These are phyloP conservation scores for Pythium pyrilobum DNA, from an alignment of 352 stramenopile genomes.

Conservation along the genomic window DNA sequence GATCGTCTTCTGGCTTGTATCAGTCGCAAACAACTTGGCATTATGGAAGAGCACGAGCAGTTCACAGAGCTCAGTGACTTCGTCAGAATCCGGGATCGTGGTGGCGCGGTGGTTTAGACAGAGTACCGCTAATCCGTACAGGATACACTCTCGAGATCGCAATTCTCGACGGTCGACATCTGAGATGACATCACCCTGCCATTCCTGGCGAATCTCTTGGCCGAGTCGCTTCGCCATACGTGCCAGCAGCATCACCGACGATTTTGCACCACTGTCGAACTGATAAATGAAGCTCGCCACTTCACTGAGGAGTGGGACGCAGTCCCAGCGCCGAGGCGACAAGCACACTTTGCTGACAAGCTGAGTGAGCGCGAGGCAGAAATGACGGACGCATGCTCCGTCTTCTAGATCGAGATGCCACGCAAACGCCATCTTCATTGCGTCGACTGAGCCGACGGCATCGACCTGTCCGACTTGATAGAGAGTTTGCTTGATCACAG, in stretches of 20 bases:
- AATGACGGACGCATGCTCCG: conserved; percentile 1
- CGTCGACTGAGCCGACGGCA: neutral
- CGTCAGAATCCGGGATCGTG: neutral
- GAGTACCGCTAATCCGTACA: conserved; percentile 38
- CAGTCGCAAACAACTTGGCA: conserved; percentile 9
- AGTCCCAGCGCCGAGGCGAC: conserved; percentile 14
- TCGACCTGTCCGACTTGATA: conserved; percentile 39
- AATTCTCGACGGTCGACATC: conserved; percentile 16
- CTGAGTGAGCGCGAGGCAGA: conserved; percentile 17
- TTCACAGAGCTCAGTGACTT: conserved; percentile 27
- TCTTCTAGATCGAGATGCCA: conserved; percentile 46
- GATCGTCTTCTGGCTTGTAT: conserved; percentile 1
- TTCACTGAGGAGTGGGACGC: conserved; percentile 33
- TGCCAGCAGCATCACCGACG: conserved; percentile 19
- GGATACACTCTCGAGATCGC: conserved; percentile 31
- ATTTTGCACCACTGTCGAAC: conserved; percentile 11
- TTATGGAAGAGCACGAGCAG: conserved; percentile 41
- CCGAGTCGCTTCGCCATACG: conserved; percentile 27
- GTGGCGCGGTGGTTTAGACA: conserved; percentile 11
- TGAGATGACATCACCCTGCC: neutral
- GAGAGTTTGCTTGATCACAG: conserved; percentile 37
- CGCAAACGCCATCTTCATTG: neutral
- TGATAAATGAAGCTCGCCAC: conserved; percentile 27
- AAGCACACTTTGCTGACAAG: conserved; percentile 6
- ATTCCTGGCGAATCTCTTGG: conserved; percentile 1